Evolutionary conservation across 495 filamentous ascomycete species (phyloP).

Genomic region (Hypoxylon perforatum): DNA sequence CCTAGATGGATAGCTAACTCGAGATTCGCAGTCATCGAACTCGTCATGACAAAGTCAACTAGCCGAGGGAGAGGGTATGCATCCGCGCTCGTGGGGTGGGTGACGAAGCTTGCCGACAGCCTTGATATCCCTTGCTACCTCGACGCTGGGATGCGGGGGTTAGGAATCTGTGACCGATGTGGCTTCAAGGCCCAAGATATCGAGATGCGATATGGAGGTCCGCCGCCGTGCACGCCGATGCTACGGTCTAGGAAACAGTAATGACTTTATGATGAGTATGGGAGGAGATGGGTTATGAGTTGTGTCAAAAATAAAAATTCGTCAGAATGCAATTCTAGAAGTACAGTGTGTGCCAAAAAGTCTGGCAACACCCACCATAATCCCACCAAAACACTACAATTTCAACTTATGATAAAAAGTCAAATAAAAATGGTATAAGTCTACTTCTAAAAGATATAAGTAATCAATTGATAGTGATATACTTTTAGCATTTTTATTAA

Average conservation of each 20-base stretch:
- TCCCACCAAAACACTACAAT: too few species aligned
- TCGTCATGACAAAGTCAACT: conserved; percentile 40
- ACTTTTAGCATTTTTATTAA: too few species aligned
- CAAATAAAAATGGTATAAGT: too few species aligned
- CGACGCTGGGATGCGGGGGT: conserved; percentile 42
- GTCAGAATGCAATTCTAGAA: too few species aligned
- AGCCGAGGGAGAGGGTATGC: conserved; percentile 41
- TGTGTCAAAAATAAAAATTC: too few species aligned
- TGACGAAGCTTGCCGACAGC: conserved; percentile 35
- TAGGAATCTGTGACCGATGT: conserved; percentile 43
- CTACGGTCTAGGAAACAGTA: conserved; percentile 31
- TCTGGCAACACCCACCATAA: too few species aligned
- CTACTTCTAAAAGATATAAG: too few species aligned
- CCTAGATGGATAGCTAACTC: neutral
- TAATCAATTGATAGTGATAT: too few species aligned
- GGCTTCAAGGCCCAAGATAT: conserved; percentile 42
- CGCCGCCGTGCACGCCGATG: conserved; percentile 45
- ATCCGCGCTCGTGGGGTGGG: conserved; percentile 42
- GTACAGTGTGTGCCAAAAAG: too few species aligned
- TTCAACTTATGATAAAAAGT: too few species aligned
- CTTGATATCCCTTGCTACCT: conserved; percentile 43
- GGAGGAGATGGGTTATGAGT: too few species aligned
- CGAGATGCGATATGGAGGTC: conserved; percentile 37
- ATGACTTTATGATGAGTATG: too few species aligned
- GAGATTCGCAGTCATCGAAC: conserved; percentile 32